phyloP scores from a whole-genome alignment of 179 eudicot genomes.

The Sideroxylon spinosum region DNA sequence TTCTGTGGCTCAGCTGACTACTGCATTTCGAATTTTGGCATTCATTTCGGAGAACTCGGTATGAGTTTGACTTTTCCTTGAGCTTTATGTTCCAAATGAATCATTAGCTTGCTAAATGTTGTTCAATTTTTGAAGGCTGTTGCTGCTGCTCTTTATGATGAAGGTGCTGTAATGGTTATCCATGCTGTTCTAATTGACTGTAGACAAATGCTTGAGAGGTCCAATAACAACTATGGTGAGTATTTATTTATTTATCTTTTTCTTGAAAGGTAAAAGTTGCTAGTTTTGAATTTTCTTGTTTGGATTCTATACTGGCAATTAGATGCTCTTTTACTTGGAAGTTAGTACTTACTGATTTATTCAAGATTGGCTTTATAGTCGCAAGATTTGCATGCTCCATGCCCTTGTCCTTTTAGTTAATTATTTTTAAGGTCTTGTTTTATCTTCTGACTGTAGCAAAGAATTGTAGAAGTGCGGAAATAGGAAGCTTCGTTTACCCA shows the following conservation, averaged over 20 bases:
- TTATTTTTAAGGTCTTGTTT: background rate
- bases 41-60: slow-evolving; percentile 84
- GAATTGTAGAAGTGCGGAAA: background rate
- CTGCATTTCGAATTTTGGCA: slow-evolving; percentile 86
- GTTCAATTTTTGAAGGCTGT: slow-evolving; percentile 55
- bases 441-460: background rate
- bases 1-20: slow-evolving; percentile 84
- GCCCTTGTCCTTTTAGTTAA: background rate
- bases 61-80: slow-evolving; percentile 26
- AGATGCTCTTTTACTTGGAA: slow-evolving; percentile 5
- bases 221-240: slow-evolving; percentile 91
- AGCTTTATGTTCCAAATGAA: background rate
- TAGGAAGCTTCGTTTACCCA: background rate
- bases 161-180: slow-evolving; percentile 81
- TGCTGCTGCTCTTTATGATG: slow-evolving; percentile 82
- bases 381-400: slow-evolving; percentile 2
- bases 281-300: background rate
- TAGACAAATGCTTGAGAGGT: slow-evolving; percentile 82
- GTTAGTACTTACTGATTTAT: background rate
- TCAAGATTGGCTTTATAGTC: background rate
- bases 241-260: background rate
- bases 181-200: slow-evolving; percentile 85
- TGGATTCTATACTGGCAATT: background rate
- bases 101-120: slow-evolving; percentile 11
- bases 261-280: background rate